Base-by-base conservation (phyloP, 257 asterid species). In the Solanum dulcamara region DNA sequence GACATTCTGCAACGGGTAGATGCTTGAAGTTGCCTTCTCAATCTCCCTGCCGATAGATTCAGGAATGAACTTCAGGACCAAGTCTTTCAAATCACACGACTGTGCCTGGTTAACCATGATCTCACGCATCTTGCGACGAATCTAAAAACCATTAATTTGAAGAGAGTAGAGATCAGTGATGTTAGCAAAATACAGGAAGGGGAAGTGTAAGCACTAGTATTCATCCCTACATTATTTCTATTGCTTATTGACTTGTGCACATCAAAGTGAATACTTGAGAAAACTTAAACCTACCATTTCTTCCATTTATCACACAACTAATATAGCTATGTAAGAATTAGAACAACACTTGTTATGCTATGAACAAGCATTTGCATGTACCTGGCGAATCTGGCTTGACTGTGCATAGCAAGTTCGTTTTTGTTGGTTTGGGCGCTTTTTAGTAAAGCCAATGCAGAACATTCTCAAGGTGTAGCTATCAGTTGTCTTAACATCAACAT, bases 361-460 rank as follows among this genome's bases (percentile, higher is more conserved):
- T 40, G 50, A 74, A 42, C 57, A 40, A 74, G n/a, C 24, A 74
- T 24, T 24, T 42, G 57, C 33, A 42, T 35, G 85, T 85, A 95
- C 98, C 87, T 94, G 95, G 35, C 97, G 97, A 9, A 92, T 94
- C 87, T 94, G 97, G 88, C 98, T 94, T 4, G 98, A 88, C 81
- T 92, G 95, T 0, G 98, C 98, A 51, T 94, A 94, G 50, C 97
- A 94, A n/a, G 98, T 94, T 89, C 95, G 93, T 90, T 93, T 94
- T 87, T 92, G 97, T 85, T 94, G 98, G 93, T 94, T 93, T 7
- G 86, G 90, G 7, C 96, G 97, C 94, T 94, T 94, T 91, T 94
- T 94, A 0, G 98, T 94, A 88, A 94, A 94, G 86, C 91, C 97
- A 88, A 94, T 94, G 89, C 98, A 93, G 90, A 94, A 94, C 92